Evolutionary conservation across 768 basidiomycete species (phyloP).

Genomic region (Cystobasidiopsis lactophilus): DNA sequence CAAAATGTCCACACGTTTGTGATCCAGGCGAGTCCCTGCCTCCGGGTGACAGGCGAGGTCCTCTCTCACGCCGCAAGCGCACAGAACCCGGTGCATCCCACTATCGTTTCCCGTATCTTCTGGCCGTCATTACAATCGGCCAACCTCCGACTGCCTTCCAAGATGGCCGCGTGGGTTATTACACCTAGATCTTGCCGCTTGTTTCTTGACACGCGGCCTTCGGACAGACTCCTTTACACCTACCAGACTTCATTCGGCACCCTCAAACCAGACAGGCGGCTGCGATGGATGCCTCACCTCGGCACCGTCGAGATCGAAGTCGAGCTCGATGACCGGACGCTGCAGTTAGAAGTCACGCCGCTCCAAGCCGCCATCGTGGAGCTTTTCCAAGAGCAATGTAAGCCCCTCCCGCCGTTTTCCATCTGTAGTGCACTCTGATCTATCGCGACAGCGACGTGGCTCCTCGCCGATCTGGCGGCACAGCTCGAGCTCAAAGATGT

Average conservation of each 20-base stretch:
- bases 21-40: constrained; percentile 19
- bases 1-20: constrained; percentile 64
- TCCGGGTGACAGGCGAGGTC: background rate
- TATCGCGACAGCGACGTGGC: constrained; percentile 31
- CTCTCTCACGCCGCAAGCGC: background rate
- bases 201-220: background rate
- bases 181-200: too few relatives aligned
- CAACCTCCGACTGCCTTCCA: constrained; percentile 56
- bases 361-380: constrained; percentile 81
- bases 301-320: constrained; percentile 64
- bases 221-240: constrained; percentile 41
- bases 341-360: constrained; percentile 57
- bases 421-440: background rate
- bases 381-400: constrained; percentile 52
- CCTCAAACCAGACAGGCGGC: constrained; percentile 78
- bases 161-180: constrained; percentile 45
- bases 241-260: constrained; percentile 56
- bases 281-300: constrained; percentile 72
- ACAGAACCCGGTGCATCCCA: constrained; percentile 44
- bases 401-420: constrained; percentile 25
- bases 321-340: constrained; percentile 53
- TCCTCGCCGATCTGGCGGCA: constrained; percentile 41
- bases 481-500: constrained; percentile 45
- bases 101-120: constrained; percentile 79
- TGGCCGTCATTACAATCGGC: constrained; percentile 71